Evolutionary conservation across 176 grass and related monocot species (phyloP), one percentile per base, ranked within the genome.

Genomic region (Musa itinerans): DNA sequence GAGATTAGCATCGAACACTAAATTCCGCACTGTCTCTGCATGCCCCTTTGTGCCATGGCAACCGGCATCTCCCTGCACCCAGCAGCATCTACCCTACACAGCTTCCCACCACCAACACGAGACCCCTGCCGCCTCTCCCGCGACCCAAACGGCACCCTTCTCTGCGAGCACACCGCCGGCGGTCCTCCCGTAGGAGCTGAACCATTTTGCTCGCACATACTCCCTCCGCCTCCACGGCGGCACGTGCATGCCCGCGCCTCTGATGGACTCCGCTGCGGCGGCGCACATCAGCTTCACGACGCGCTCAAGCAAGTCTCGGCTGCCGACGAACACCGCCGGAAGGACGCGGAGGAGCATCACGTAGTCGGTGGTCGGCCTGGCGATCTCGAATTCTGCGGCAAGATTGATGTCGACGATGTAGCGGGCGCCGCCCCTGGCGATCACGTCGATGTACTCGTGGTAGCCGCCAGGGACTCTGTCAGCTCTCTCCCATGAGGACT

Each of bases 371-470:
- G 29, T 34, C 3, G 29, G 3, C 29, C 3, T 34, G 3, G 3
- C 3, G 3, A 34, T 34, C 3, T 34, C 3, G 83, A 96, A 96
- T 52, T 91, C 82, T 14, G 58, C 55, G 14, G 79, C 72, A 13
- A 83, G 55, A 54, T 85, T 89, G 13, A 86, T 78, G 80, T 96
- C 92, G 22, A 96, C 78, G 78, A 96, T 71, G 86, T 91, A 96
- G 53, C 81, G 86, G 2, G 65, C 22, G 15, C 66, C 67, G 12
- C 10, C 1, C 0, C 29, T 11, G 7, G 58, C 0, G 43, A 78
- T 64, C 50, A 91, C 80, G 63, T 91, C 88, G 20, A 91, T 83
- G 81, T 86, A 91, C 72, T 87, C 88, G 67, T 96, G 17, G 22
- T 62, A 70, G 53, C 79, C 78, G 11, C 88, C 72, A 0, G 83